Evolutionary conservation across 192 early-diverging fungal species (phyloP).

Genomic region (Geranomyces variabilis): DNA sequence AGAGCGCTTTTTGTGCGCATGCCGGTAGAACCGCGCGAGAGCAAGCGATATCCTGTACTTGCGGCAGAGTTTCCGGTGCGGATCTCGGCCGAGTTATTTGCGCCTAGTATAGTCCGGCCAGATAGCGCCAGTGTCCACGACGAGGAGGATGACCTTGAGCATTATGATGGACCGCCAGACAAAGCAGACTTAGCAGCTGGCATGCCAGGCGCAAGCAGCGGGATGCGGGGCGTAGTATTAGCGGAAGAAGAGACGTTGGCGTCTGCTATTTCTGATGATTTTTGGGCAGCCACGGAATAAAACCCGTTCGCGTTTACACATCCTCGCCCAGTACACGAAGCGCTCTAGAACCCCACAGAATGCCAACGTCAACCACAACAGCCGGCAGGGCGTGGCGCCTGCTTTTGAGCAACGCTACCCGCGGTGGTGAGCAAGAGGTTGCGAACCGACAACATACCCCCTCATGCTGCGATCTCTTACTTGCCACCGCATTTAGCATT

Average conservation of each 20-base stretch:
- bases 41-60: neutral
- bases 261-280: neutral
- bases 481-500: too few relatives aligned
- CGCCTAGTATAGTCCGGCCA: neutral
- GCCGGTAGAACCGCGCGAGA: neutral
- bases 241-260: too few relatives aligned
- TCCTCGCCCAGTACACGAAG: too few relatives aligned
- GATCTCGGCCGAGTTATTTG: neutral
- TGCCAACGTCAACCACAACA: too few relatives aligned
- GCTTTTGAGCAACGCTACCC: too few relatives aligned
- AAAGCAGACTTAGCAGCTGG: neutral
- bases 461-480: too few relatives aligned
- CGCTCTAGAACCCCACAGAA: too few relatives aligned
- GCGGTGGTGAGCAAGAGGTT: too few relatives aligned
- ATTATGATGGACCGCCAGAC: neutral
- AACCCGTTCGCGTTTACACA: too few relatives aligned
- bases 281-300: neutral
- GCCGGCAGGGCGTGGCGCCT: too few relatives aligned
- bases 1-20: neutral
- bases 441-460: too few relatives aligned
- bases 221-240: neutral
- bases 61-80: neutral
- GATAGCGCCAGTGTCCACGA: neutral
- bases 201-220: neutral
- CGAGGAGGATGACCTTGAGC: neutral